Evolutionary conservation across 179 eudicot species (phyloP).

Genomic region (Camellia oleifera): DNA sequence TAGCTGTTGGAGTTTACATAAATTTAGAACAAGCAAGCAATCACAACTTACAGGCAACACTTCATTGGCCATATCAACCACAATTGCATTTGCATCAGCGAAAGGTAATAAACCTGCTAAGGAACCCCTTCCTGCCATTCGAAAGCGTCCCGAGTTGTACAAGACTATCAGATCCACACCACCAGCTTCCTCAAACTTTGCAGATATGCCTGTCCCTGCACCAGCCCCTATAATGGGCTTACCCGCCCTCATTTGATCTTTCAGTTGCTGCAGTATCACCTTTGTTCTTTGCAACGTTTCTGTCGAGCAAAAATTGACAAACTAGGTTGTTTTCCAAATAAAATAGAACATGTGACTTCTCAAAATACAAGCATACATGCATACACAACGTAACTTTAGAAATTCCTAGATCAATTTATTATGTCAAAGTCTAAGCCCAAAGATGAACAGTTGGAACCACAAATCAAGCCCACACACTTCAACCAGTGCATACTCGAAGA

Average conservation of each 20-base stretch:
- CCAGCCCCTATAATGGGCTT: constrained; percentile 96
- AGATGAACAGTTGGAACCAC: neutral
- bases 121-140: constrained; percentile 99
- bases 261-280: constrained; percentile 55
- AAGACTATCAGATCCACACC: constrained; percentile 89
- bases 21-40: constrained; percentile 8
- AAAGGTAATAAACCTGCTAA: constrained; percentile 91
- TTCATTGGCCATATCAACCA: constrained; percentile 98
- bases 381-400: neutral
- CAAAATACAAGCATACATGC: neutral
- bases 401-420: neutral
- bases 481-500: neutral
- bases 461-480: neutral
- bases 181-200: constrained; percentile 98
- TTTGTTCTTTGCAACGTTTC: constrained; percentile 73
- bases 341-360: neutral
- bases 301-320: constrained; percentile 22
- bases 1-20: neutral
- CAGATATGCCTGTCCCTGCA: constrained; percentile 99
- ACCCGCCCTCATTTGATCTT: constrained; percentile 65
- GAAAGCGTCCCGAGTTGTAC: constrained; percentile 93
- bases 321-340: constrained; percentile 1
- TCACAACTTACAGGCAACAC: constrained; percentile 77
- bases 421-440: neutral
- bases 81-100: constrained; percentile 98